Evolutionary conservation across 331 rosid species (phyloP).

Genomic region (Prunus yedoensis): DNA sequence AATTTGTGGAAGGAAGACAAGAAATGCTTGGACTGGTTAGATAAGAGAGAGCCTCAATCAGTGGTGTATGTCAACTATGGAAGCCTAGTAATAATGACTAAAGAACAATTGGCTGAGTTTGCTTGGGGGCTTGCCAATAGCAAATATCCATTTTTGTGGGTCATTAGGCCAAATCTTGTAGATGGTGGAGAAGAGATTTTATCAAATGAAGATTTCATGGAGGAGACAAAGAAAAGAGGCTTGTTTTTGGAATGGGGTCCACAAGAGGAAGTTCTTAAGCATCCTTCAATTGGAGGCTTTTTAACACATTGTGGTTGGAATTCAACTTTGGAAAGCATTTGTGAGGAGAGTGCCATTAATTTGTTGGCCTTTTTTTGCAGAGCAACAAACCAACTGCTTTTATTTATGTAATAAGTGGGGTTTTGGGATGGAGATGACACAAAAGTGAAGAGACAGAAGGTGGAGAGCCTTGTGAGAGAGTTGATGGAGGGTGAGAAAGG

Average conservation of each 20-base stretch:
- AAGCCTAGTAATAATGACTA: constrained; percentile 14
- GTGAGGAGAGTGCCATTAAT: constrained; percentile 3
- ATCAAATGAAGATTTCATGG: neutral
- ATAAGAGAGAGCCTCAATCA: constrained; percentile 8
- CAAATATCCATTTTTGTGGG: constrained; percentile 26
- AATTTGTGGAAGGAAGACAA: constrained; percentile 33
- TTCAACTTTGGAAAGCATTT: neutral
- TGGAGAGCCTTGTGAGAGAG: constrained; percentile 10
- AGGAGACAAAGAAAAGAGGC: constrained; percentile 19
- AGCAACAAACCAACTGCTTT: constrained; percentile 16
- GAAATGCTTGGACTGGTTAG: constrained; percentile 25
- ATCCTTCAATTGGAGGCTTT: constrained; percentile 10
- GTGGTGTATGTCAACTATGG: constrained; percentile 39
- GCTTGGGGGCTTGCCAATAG: constrained; percentile 42
- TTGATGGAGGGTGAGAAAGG: constrained; percentile 22
- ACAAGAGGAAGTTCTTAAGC: neutral
- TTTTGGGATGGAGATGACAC: constrained; percentile 14
- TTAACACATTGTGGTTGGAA: constrained; percentile 11
- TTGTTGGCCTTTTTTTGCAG: constrained; percentile 20
- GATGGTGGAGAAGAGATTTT: constrained; percentile 10
- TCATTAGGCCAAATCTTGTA: constrained; percentile 30
- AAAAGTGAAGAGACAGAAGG: constrained; percentile 1
- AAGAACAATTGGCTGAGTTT: constrained; percentile 6
- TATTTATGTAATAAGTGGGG: constrained; percentile 6
- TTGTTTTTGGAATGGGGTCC: constrained; percentile 19